Base-by-base conservation (phyloP, 768 basidiomycete genomes). In the Daedalea quercina region DNA sequence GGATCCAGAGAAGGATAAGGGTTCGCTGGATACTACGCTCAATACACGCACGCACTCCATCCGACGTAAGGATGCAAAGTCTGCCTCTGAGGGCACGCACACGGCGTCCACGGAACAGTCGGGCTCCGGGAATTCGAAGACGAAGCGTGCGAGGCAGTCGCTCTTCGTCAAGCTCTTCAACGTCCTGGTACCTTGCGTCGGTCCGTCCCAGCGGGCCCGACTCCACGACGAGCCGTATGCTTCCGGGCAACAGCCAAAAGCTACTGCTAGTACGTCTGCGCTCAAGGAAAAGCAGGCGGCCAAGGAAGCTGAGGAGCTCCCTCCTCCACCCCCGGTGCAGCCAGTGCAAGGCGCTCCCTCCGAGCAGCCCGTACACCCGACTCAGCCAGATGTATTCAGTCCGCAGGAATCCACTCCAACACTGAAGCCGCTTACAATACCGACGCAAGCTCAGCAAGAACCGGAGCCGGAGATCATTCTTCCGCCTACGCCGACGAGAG, bases 181-280 rank as follows among this genome's bases (percentile, higher is more conserved):
- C 56, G 74, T 77, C 54, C 74, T 88, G 50, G 74, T 87, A 47
- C 87, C 86, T 31, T 89, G 87, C 55, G 69, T 85, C 44, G 73
- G 77, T n/a, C 73, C 80, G 20, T 78, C 75, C 19, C 24, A 37
- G 22, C 69, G 69, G 54, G 60, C 75, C n/a, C 78, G 80, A 47
- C 77, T 81, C 40, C 61, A 73, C 52, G 74, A 74, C 58, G 64
- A 62, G 25, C 33, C 61, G 48, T 54, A 58, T 53, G 31, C 61
- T 23, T 35, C 49, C 12, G 56, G 24, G 56, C 54, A 13, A 17
- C 51, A 13, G 47, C 49, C 24, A 37, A 28, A 43, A 33, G 51
- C 47, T 24, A 53, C 35, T 9, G 44, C 50, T 6, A 46, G 51
- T 41, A 26, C 56, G 25, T 24, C 60, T 9, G 63, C 57, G 12